Evolutionary conservation across 805 yeast genomes (phyloP).

Genomic region (Peterozyma toletana): DNA sequence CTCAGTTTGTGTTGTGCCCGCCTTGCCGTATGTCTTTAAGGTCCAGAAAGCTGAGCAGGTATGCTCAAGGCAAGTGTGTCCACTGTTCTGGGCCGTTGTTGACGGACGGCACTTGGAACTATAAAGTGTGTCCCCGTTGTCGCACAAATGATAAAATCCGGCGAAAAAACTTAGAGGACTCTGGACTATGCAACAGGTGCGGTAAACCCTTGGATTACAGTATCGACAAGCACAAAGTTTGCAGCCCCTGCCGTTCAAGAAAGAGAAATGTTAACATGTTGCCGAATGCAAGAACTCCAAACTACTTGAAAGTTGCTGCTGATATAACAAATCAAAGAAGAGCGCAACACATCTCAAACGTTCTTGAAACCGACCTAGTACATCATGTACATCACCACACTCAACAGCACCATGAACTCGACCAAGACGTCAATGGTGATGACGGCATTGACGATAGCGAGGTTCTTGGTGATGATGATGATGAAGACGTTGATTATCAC

Average conservation of each 20-base stretch:
- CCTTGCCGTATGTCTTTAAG: constrained; percentile 50
- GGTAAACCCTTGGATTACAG: constrained; percentile 37
- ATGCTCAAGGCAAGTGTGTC: constrained; percentile 58
- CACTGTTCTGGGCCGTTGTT: constrained; percentile 57
- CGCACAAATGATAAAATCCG: constrained; percentile 54
- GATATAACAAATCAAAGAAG: not conserved
- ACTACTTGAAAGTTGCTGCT: constrained; percentile 4
- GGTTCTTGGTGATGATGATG: not conserved
- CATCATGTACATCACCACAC: too few species aligned
- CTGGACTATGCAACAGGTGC: constrained; percentile 60
- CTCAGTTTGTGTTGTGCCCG: constrained; percentile 52
- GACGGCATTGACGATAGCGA: not conserved
- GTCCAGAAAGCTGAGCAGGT: constrained; percentile 48
- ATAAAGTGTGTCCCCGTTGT: constrained; percentile 61
- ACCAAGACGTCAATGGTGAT: not conserved
- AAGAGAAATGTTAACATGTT: constrained; percentile 30
- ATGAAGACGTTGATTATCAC: not conserved
- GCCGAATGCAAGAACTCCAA: constrained; percentile 6
- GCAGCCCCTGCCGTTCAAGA: constrained; percentile 43
- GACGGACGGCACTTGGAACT: constrained; percentile 22
- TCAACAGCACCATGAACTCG: not conserved
- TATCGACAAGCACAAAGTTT: constrained; percentile 52
- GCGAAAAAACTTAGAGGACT: constrained; percentile 45
- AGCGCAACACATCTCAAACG: not conserved
- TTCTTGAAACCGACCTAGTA: too few species aligned